These are phyloP conservation scores for Ceratocystiopsis brevicomis DNA, from an alignment of 2,329 filamentous ascomycete genomes.

Conservation along the genomic window DNA sequence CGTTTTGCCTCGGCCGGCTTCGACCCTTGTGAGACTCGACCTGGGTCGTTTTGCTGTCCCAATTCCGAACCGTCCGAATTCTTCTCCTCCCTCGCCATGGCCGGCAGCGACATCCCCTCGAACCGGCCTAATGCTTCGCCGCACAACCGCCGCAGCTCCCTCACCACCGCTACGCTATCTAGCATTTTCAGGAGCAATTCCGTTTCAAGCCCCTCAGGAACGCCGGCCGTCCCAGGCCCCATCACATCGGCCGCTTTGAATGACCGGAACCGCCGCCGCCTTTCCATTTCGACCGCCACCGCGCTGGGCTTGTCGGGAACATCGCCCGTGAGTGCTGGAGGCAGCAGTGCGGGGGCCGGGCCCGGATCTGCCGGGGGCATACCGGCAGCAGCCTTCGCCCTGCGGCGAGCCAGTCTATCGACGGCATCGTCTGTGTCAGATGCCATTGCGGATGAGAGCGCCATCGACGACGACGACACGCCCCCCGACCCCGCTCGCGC, in stretches of 20 bases:
- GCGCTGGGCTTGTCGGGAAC: slow-evolving; percentile 49
- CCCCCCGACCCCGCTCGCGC: slow-evolving; percentile 32
- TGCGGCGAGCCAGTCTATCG: slow-evolving; percentile 49
- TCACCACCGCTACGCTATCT: slow-evolving; percentile 36
- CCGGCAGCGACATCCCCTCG: slow-evolving; percentile 10
- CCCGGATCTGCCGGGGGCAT: background rate
- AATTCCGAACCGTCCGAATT: no score
- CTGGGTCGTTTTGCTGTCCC: no score
- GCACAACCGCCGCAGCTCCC: slow-evolving; percentile 32
- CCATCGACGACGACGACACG: slow-evolving; percentile 49
- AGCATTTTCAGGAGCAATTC: slow-evolving; percentile 41
- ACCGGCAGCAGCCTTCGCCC: slow-evolving; percentile 23
- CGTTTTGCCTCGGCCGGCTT: no score
- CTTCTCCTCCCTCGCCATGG: slow-evolving; percentile 1
- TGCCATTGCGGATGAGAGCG: slow-evolving; percentile 50
- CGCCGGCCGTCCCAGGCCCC: slow-evolving; percentile 25
- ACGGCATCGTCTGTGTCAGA: slow-evolving; percentile 26
- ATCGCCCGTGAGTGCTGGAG: slow-evolving; percentile 33
- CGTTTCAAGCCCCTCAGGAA: slow-evolving; percentile 23
- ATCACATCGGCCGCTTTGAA: slow-evolving; percentile 28
- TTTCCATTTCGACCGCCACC: slow-evolving; percentile 46
- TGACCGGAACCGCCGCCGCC: slow-evolving; percentile 40
- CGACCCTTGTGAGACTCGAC: no score
- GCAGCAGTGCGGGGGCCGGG: background rate
- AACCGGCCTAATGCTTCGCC: background rate